These are phyloP conservation scores for Xylaria curta DNA, from an alignment of 495 filamentous ascomycete genomes.

Conservation along the genomic window DNA sequence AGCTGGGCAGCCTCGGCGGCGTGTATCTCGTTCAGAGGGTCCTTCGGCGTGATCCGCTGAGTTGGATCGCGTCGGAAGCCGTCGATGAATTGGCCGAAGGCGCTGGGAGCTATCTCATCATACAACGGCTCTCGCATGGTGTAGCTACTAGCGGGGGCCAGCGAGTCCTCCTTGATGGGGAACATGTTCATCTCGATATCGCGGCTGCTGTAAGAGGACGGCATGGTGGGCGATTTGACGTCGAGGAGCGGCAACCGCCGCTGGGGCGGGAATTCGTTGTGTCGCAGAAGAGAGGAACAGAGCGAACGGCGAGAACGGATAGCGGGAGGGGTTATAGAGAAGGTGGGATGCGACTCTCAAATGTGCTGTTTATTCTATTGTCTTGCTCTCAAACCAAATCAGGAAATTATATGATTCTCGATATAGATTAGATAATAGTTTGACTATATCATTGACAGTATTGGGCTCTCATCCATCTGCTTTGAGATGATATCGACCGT, in stretches of 20 bases:
- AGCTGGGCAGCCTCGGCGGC: conserved; percentile 34
- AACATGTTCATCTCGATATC: conserved; percentile 48
- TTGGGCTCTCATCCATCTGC: not conserved
- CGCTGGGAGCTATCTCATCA: conserved; percentile 35
- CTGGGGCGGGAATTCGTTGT: conserved; percentile 19
- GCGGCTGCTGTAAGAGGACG: conserved; percentile 35
- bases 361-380: not conserved
- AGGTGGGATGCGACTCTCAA: not conserved
- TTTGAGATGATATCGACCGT: conserved; percentile 1
- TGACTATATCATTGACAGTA: not conserved
- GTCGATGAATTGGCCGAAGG: conserved; percentile 65
- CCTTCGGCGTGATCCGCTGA: conserved; percentile 62
- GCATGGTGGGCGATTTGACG: conserved; percentile 30
- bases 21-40: conserved; percentile 57
- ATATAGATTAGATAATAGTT: not conserved
- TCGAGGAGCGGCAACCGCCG: conserved; percentile 21
- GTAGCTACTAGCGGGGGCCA: conserved; percentile 47
- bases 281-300: conserved; percentile 12
- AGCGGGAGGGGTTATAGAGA: not conserved
- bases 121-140: conserved; percentile 49
- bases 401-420: not conserved
- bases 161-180: conserved; percentile 48
- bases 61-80: conserved; percentile 85
- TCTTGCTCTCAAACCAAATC: not conserved
- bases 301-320: not conserved